phyloP scores from a whole-genome alignment of 495 filamentous ascomycete species.

The Ramalina peruviana region DNA sequence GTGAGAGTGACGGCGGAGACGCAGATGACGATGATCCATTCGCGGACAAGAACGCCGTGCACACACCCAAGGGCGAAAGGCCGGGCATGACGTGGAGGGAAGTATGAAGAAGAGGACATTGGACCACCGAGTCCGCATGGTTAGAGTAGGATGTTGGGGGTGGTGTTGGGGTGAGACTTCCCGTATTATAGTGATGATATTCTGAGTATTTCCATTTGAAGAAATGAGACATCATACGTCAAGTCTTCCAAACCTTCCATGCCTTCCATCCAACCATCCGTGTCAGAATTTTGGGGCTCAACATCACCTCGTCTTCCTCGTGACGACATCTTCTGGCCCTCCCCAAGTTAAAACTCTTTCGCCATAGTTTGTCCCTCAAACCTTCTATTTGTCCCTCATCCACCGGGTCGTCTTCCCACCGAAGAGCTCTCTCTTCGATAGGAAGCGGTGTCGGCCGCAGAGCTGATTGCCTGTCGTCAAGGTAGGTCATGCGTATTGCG shows the following conservation, averaged over 20 bases:
- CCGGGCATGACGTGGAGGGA: constrained; percentile 37
- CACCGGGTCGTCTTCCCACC: background rate
- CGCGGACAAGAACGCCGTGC: constrained; percentile 60
- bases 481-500: background rate
- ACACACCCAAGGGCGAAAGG: constrained; percentile 41
- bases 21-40: constrained; percentile 67
- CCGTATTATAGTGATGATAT: too few relatives aligned
- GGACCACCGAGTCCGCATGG: background rate
- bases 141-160: too few relatives aligned
- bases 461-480: background rate
- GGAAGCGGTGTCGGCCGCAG: background rate
- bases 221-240: too few relatives aligned
- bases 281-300: background rate
- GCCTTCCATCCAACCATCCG: too few relatives aligned
- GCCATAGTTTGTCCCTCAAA: too few relatives aligned
- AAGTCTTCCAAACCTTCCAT: too few relatives aligned
- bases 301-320: background rate
- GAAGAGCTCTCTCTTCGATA: background rate
- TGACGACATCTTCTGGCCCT: background rate
- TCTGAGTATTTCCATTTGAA: too few relatives aligned
- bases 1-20: constrained; percentile 34
- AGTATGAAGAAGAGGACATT: background rate
- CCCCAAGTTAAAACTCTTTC: background rate
- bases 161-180: too few relatives aligned
- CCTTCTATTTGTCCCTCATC: too few relatives aligned